Conservation (phyloP, 257 asterid species). For the Fraxinus americana region DNA sequence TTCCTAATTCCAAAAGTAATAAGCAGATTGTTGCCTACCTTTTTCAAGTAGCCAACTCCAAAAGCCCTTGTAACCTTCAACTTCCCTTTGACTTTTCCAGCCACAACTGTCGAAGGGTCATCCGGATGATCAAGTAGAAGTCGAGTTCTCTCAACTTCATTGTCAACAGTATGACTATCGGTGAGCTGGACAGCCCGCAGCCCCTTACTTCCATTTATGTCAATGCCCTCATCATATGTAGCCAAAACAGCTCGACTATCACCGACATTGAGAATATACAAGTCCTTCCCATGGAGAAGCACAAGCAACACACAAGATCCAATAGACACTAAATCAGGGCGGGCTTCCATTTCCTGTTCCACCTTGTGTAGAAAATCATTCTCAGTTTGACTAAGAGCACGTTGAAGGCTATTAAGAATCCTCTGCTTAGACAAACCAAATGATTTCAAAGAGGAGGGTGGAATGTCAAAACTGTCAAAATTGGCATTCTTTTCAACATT, state of each 20-base stretch:
- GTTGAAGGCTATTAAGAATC: conserved; percentile 69
- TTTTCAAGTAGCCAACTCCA: conserved; percentile 97
- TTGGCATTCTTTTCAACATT: conserved; percentile 14
- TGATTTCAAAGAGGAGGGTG: conserved; percentile 8
- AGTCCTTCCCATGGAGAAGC: conserved; percentile 71
- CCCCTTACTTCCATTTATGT: conserved; percentile 24
- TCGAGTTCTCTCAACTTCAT: conserved; percentile 69
- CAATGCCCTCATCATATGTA: conserved; percentile 40
- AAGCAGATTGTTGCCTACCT: conserved; percentile 44
- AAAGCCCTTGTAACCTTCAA: conserved; percentile 92
- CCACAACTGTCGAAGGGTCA: conserved; percentile 60
- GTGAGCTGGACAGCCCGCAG: conserved; percentile 75
- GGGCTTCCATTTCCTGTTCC: conserved; percentile 96
- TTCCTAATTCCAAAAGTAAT: background rate
- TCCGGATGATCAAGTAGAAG: conserved; percentile 75
- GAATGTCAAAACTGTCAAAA: conserved; percentile 2
- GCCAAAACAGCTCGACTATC: conserved; percentile 97
- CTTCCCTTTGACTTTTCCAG: conserved; percentile 87
- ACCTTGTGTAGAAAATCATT: conserved; percentile 86
- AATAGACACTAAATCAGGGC: conserved; percentile 86
- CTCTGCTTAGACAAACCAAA: conserved; percentile 40
- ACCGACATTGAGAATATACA: conserved; percentile 80
- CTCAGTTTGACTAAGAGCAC: conserved; percentile 78
- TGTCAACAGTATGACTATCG: conserved; percentile 76
- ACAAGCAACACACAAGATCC: conserved; percentile 84